Conservation (phyloP, 202 grass and related monocot genomes). For the Carex sylvatica region DNA sequence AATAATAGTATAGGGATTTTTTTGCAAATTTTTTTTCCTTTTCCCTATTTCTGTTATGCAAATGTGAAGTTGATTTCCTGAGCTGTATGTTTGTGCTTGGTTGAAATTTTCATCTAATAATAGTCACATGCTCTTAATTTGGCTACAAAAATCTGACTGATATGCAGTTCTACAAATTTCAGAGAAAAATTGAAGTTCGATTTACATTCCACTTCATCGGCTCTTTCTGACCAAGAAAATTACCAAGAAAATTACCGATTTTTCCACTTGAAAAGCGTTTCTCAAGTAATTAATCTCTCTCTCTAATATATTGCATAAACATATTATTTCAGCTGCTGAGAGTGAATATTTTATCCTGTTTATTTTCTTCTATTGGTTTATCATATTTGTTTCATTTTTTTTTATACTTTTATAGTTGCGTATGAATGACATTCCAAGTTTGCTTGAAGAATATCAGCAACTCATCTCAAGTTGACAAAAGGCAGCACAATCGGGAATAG, state of each 20-base stretch:
- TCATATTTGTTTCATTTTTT: conserved; percentile 17
- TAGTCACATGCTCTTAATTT: not conserved
- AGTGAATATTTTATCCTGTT: not conserved
- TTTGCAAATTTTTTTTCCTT: not conserved
- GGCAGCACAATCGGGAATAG: not conserved
- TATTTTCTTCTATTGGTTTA: conserved; percentile 2
- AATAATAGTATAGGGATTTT: not conserved
- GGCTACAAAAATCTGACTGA: conserved; percentile 4
- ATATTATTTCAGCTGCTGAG: not conserved
- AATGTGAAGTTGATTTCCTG: not conserved
- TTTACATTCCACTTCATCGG: conserved; percentile 14
- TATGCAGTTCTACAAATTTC: conserved; percentile 22
- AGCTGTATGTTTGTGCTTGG: not conserved
- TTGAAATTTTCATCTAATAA: not conserved
- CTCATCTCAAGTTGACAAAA: conserved; percentile 48
- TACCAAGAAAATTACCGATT: conserved; percentile 40
- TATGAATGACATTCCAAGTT: conserved; percentile 75
- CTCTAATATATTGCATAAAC: not conserved
- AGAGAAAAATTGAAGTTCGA: conserved; percentile 41
- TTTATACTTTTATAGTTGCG: conserved; percentile 37
- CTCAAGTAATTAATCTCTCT: conserved; percentile 41
- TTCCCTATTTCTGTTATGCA: not conserved
- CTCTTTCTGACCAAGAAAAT: conserved; percentile 32
- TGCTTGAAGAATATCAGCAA: conserved; percentile 65
- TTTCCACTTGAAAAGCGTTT: conserved; percentile 86